Conservation (phyloP, 2,329 filamentous ascomycete species). For the Curvularia sp. region DNA sequence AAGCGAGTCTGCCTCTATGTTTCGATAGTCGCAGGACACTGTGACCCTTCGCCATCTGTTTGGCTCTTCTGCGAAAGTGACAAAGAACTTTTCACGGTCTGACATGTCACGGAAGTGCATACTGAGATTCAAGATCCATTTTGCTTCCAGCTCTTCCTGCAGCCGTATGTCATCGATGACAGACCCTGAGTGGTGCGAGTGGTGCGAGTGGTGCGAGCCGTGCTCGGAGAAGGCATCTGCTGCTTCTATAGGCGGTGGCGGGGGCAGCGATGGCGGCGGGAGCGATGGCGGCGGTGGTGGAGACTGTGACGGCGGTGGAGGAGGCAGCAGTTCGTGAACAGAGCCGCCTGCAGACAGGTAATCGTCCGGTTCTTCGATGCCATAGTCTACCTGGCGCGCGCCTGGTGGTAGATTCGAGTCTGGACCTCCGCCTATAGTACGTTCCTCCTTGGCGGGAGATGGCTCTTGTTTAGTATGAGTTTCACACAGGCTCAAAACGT, state of each 20-base stretch:
- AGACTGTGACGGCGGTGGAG: constrained; percentile 27
- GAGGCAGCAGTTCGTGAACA: background rate
- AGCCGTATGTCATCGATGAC: constrained; percentile 67
- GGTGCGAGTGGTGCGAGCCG: constrained; percentile 44
- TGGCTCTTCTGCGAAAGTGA: constrained; percentile 86
- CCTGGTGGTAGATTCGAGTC: constrained; percentile 45
- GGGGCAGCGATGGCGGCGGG: constrained; percentile 15
- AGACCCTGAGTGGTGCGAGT: constrained; percentile 43
- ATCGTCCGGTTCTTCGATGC: constrained; percentile 34
- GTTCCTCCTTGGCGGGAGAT: constrained; percentile 20
- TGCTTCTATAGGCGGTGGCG: constrained; percentile 23
- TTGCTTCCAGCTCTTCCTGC: constrained; percentile 80
- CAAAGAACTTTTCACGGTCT: constrained; percentile 95
- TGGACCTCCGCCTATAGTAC: constrained; percentile 42
- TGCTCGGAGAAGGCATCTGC: constrained; percentile 42
- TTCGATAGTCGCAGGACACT: constrained; percentile 89
- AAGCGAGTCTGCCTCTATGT: constrained; percentile 79
- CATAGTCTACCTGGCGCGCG: constrained; percentile 47
- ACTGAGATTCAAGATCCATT: constrained; percentile 96
- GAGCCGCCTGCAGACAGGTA: constrained; percentile 25
- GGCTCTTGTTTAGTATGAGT: constrained; percentile 35
- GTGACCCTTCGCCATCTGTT: constrained; percentile 87
- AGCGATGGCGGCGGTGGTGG: constrained; percentile 19
- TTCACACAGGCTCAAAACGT: constrained; percentile 45
- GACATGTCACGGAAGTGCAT: constrained; percentile 98